Conservation (phyloP, 805 yeast genomes). For the Teunomyces gatunensis region DNA sequence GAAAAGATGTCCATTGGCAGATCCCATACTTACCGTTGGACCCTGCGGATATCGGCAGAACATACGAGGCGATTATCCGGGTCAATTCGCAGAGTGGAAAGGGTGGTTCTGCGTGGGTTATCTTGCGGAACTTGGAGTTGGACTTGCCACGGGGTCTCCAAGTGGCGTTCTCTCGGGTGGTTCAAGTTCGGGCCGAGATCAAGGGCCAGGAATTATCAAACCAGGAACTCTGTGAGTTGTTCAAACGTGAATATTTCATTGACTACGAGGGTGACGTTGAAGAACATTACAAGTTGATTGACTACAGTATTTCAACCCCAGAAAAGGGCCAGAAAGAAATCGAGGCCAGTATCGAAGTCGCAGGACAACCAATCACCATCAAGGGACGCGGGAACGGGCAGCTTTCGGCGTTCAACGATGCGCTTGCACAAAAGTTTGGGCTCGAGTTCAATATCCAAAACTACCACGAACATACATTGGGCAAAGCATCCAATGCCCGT, state of each 20-base stretch:
- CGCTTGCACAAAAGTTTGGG: conserved; percentile 49
- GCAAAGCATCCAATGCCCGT: conserved; percentile 63
- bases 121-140: conserved; percentile 68
- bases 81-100: conserved; percentile 87
- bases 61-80: conserved; percentile 88
- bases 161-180: conserved; percentile 68
- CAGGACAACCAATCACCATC: conserved; percentile 39
- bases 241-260: conserved; percentile 56
- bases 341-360: conserved; percentile 48
- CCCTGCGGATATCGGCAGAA: conserved; percentile 81
- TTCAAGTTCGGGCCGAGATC: conserved; percentile 66
- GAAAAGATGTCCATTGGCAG: conserved; percentile 53
- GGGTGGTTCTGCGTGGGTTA: conserved; percentile 90
- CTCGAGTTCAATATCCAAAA: conserved; percentile 58
- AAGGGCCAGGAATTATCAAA: conserved; percentile 70
- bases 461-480: conserved; percentile 79
- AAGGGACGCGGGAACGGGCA: conserved; percentile 80
- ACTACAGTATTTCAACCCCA: conserved; percentile 46
- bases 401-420: conserved; percentile 69
- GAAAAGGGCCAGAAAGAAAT: conserved; percentile 43
- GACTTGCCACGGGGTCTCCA: conserved; percentile 82
- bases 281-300: conserved; percentile 37
- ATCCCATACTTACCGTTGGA: conserved; percentile 83
- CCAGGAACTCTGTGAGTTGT: conserved; percentile 61
- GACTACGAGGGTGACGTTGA: conserved; percentile 31